Conservation (phyloP, 768 basidiomycete genomes). For the Auricularia sp. region DNA sequence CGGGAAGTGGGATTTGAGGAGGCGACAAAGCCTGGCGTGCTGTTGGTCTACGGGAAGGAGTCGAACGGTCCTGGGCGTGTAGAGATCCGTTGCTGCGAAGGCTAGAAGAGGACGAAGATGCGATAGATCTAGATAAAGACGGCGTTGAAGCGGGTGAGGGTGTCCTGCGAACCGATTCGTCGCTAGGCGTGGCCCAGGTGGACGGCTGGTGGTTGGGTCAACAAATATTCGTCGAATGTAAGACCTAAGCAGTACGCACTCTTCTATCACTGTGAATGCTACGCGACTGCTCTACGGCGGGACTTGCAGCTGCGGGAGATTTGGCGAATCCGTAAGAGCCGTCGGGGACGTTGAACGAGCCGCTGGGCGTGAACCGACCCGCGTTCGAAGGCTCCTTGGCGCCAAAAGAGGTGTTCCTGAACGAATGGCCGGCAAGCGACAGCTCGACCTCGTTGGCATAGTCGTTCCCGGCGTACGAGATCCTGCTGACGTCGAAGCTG, state of each 20-base stretch:
- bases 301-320: background rate
- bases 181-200: conserved; percentile 52
- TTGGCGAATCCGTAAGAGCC: conserved; percentile 17
- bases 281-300: conserved; percentile 41
- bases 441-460: conserved; percentile 30
- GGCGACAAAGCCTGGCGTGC: background rate
- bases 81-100: conserved; percentile 23
- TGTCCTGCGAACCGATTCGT: conserved; percentile 49
- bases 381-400: conserved; percentile 3
- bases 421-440: conserved; percentile 51
- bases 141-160: conserved; percentile 49
- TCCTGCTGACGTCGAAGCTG: conserved; percentile 53
- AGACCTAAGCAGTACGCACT: conserved; percentile 26
- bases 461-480: conserved; percentile 43
- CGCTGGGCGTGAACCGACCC: background rate
- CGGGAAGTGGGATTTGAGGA: background rate
- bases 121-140: conserved; percentile 50
- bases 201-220: conserved; percentile 37
- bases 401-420: conserved; percentile 8
- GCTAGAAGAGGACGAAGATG: conserved; percentile 54
- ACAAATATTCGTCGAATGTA: background rate
- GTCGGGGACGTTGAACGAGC: conserved; percentile 38
- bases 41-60: background rate
- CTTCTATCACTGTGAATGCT: conserved; percentile 53
- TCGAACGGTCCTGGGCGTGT: background rate